Percentiles rank a stretch among this genome's conserved stretches.
Evolutionary conservation across 192 early-diverging fungal species (phyloP).

Genomic region (Gigaspora rosea): DNA sequence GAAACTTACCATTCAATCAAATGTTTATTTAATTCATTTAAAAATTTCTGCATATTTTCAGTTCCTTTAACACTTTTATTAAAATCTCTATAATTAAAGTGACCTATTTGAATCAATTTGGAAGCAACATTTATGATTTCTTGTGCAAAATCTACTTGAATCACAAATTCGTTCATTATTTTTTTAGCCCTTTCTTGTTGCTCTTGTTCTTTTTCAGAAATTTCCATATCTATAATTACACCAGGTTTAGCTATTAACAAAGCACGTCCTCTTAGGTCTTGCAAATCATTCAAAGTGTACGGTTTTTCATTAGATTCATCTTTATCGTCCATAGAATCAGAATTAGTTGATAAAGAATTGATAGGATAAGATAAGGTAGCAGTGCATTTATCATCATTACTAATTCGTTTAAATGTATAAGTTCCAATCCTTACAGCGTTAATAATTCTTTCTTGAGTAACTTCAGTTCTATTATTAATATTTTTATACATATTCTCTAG

Average conservation of each 20-base stretch:
- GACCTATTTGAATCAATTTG: slow-evolving; percentile 29
- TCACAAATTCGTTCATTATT: slow-evolving; percentile 17
- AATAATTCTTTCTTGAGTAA: slow-evolving; percentile 15
- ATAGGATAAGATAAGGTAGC: slow-evolving; percentile 7
- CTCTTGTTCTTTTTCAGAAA: background rate
- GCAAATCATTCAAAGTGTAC: too few species aligned
- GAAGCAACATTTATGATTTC: slow-evolving; percentile 25
- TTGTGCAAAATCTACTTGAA: slow-evolving; percentile 20
- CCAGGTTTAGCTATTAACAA: too few species aligned
- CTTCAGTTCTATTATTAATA: slow-evolving; percentile 14
- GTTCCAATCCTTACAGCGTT: slow-evolving; percentile 20
- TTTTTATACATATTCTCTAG: slow-evolving; percentile 18
- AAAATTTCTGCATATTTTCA: slow-evolving; percentile 24
- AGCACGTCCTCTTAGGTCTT: too few species aligned
- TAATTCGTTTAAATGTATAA: slow-evolving; percentile 17
- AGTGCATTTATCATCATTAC: slow-evolving; percentile 17
- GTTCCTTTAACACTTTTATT: background rate
- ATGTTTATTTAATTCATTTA: background rate
- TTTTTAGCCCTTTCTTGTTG: background rate
- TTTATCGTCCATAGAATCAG: too few species aligned
- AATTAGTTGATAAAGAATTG: background rate
- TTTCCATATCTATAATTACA: background rate
- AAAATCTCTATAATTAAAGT: slow-evolving; percentile 31
- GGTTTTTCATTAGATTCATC: too few species aligned
- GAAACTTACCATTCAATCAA: slow-evolving; percentile 23